A percentile compares a stretch with the other conserved stretches of the same genome.
phyloP scores from a whole-genome alignment of 2,329 filamentous ascomycete species.

The Hirsutella rhossiliensis region DNA sequence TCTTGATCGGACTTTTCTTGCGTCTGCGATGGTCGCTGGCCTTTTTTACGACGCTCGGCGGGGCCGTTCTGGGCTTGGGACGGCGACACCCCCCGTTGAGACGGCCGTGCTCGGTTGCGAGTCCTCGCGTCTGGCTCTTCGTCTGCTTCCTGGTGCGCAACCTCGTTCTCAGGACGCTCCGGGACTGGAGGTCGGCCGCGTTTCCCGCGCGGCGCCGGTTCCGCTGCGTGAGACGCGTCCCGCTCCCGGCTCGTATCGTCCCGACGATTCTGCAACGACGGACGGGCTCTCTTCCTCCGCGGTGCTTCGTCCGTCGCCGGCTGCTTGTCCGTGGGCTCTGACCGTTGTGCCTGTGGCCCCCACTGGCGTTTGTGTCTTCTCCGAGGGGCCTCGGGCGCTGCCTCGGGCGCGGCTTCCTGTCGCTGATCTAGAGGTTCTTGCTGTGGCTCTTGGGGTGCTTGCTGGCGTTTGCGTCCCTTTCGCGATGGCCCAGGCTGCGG shows the following conservation, averaged over 20 bases:
- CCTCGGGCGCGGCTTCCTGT: neutral
- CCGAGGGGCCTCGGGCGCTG: neutral
- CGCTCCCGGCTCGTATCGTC: constrained; percentile 2
- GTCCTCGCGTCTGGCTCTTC: neutral
- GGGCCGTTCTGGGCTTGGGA: too few relatives aligned
- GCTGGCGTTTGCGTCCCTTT: neutral
- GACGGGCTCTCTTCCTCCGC: constrained; percentile 7
- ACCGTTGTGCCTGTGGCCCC: constrained; percentile 7
- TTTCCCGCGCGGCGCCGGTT: neutral
- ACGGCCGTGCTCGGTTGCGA: constrained; percentile 12
- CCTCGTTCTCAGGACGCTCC: neutral
- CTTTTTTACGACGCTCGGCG: too few relatives aligned
- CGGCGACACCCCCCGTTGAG: neutral
- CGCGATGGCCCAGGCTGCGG: neutral
- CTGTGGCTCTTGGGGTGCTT: constrained; percentile 7
- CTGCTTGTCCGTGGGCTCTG: constrained; percentile 6
- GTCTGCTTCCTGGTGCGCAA: neutral
- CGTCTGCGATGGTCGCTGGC: neutral
- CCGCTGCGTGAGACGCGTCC: neutral
- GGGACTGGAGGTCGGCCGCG: neutral
- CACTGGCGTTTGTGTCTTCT: neutral
- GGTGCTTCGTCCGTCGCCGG: neutral
- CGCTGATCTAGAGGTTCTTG: constrained; percentile 6
- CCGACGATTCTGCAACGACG: constrained; percentile 6
- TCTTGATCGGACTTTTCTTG: neutral